A percentile compares a stretch with the other conserved stretches of the same genome.
Conservation (phyloP, 2,329 filamentous ascomycete genomes). For the Trichophyton rubrum region DNA sequence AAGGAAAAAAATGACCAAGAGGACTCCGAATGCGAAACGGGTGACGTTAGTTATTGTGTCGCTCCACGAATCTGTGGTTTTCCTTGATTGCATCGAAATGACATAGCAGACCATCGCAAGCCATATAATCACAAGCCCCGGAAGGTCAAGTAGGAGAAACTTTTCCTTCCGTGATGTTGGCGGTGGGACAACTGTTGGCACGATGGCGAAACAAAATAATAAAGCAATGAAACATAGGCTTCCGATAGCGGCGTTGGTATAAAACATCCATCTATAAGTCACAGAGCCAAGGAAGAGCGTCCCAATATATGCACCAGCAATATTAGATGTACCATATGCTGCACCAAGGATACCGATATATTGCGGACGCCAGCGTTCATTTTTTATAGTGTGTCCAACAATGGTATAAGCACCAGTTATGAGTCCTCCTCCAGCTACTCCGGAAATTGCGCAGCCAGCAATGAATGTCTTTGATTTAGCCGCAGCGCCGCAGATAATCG, state of each 20-base stretch:
- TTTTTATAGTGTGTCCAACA: constrained; percentile 23
- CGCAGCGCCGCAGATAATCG: constrained; percentile 26
- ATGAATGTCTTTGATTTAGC: constrained; percentile 28
- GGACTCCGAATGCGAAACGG: background rate
- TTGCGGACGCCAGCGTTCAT: constrained; percentile 19
- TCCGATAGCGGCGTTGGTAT: constrained; percentile 8
- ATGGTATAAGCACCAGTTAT: constrained; percentile 27
- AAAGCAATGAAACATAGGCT: constrained; percentile 7
- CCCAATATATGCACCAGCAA: constrained; percentile 20
- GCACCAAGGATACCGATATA: constrained; percentile 26
- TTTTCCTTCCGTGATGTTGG: background rate
- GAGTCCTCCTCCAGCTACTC: constrained; percentile 25
- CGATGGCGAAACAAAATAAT: constrained; percentile 3
- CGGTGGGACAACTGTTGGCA: background rate
- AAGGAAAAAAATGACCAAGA: background rate
- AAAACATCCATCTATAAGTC: constrained; percentile 11
- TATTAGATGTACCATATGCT: constrained; percentile 29
- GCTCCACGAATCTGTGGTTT: background rate
- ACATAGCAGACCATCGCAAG: background rate
- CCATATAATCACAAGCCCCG: background rate
- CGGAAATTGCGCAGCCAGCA: constrained; percentile 27
- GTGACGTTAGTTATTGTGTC: background rate
- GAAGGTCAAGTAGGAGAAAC: background rate
- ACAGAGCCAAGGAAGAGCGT: constrained; percentile 7
- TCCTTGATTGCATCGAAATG: background rate